Percentiles rank a stretch among this genome's conserved stretches.
These are phyloP conservation scores for Colletotrichum tropicicola DNA, from an alignment of 2,329 filamentous ascomycete genomes.

Conservation along the genomic window DNA sequence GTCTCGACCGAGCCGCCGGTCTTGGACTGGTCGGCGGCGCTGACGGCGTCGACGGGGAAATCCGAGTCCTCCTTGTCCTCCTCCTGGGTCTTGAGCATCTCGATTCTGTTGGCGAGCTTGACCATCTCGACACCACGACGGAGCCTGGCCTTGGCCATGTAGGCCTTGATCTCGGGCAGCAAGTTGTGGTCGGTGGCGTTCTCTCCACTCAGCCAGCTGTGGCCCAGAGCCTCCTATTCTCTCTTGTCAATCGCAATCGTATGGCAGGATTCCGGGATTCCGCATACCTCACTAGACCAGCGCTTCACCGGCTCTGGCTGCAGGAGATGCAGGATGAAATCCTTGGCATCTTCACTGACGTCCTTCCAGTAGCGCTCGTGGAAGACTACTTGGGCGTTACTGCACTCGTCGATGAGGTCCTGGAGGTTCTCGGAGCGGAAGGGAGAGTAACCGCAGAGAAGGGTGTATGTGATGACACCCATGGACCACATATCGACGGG, in stretches of 20 bases:
- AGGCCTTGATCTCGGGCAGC: conserved; percentile 94
- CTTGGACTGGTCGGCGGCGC: conserved; percentile 58
- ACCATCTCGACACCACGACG: conserved; percentile 94
- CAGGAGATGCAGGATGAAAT: conserved; percentile 87
- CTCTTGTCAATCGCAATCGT: not conserved
- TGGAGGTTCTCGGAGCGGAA: conserved; percentile 95
- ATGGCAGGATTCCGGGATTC: not conserved
- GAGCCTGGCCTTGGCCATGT: conserved; percentile 90
- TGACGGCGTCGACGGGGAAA: conserved; percentile 70
- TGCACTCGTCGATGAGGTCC: conserved; percentile 95
- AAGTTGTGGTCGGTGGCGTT: conserved; percentile 96
- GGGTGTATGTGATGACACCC: conserved; percentile 97
- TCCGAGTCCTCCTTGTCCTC: conserved; percentile 82
- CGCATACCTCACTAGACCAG: conserved; percentile 76
- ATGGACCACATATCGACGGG: conserved; percentile 99
- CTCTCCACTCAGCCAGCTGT: conserved; percentile 90
- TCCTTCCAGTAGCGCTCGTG: conserved; percentile 99
- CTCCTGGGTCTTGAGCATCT: conserved; percentile 91
- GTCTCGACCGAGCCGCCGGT: conserved; percentile 32
- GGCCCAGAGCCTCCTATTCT: conserved; percentile 75
- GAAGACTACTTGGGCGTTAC: conserved; percentile 84
- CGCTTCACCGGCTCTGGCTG: conserved; percentile 81
- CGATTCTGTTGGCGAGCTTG: conserved; percentile 95
- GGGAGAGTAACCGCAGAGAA: conserved; percentile 97
- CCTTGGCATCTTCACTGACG: conserved; percentile 93